Evolutionary conservation across 192 early-diverging fungal genomes (phyloP), one percentile per base, ranked within the genome.

Genomic region (Umbelopsis sp.): DNA sequence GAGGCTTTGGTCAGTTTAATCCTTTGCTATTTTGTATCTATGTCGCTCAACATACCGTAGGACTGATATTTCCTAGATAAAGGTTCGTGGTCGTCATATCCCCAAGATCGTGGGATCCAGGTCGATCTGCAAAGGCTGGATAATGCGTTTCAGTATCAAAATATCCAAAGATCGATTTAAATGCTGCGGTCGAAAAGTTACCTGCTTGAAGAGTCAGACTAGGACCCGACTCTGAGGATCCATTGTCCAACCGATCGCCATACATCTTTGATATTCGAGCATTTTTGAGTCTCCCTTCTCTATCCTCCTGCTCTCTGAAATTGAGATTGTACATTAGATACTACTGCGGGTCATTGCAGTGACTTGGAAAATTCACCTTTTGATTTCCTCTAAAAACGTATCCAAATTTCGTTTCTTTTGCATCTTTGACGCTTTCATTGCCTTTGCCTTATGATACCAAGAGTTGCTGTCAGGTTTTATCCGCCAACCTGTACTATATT

Each of bases 61-160:
- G 91, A 66, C 89, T 89, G 67, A 97, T 77, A 68, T 96, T 94
- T 49, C 90, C 88, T 45, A 97, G 82, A 70, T 91, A 94, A 24
- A 97, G 77, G 71, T 98, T 98, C 16, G 95, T 96, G 16, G 93
- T 93, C 12, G 71, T 72, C 8, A 85, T 85, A 74, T 94, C 91
- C 11, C 91, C 92, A 4, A 83, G 86, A 72, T 93, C 91, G 70
- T 90, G 87, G 20, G 90, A 90, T n/a, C 87, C 88, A 7, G 69
- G 65, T 17, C 56, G 56, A 62, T 62, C 56, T 34, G 56, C 56
- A 17, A 62, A 62, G 26, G 56, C 56, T 62, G n/a, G n/a, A 62
- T 34, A n/a, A 14, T 29, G 12, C 17, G 11, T 26, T 11, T 62
- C 4, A 62, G 14, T 34, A 6, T 0, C 12, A 20, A 20, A 20